A percentile compares a stretch with the other conserved stretches of the same genome.
phyloP scores from a whole-genome alignment of 768 basidiomycete genomes.

The Lactarius pseudohatsudake region DNA sequence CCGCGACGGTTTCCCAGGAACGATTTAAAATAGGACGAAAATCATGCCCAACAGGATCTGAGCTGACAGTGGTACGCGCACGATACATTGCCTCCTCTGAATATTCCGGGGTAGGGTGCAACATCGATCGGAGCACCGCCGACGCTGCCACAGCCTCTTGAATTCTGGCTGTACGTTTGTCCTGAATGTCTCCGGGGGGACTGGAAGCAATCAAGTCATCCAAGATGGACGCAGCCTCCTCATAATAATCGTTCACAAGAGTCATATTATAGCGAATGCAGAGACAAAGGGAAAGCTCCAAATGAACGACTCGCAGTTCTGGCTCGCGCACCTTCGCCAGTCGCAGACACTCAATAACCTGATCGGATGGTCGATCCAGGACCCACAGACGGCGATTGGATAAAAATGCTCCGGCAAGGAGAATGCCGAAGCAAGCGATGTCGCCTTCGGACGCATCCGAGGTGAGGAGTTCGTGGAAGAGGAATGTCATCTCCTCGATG shows the following conservation, averaged over 20 bases:
- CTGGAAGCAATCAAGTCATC: neutral
- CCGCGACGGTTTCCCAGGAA: neutral
- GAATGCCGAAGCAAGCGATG: neutral
- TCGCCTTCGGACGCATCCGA: neutral
- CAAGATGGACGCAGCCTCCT: neutral
- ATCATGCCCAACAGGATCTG: too few relatives aligned
- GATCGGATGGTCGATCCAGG: neutral
- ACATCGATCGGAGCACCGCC: neutral
- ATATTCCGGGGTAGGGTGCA: neutral
- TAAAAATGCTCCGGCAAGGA: neutral
- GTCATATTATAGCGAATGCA: neutral
- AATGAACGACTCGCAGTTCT: neutral
- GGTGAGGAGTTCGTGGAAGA: neutral
- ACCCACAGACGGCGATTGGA: neutral
- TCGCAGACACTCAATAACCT: neutral
- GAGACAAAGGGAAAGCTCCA: neutral
- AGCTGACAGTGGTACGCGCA: too few relatives aligned
- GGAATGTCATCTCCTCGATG: neutral
- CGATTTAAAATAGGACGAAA: neutral
- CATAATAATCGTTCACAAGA: neutral
- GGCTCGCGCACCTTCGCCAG: neutral
- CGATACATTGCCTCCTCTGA: neutral
- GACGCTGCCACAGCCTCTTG: neutral
- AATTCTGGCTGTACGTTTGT: neutral
- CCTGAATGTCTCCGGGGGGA: neutral